Percentiles rank a stretch among this genome's conserved stretches.
Conservation (phyloP, 2,329 filamentous ascomycete species). For the Talaromyces islandicus region DNA sequence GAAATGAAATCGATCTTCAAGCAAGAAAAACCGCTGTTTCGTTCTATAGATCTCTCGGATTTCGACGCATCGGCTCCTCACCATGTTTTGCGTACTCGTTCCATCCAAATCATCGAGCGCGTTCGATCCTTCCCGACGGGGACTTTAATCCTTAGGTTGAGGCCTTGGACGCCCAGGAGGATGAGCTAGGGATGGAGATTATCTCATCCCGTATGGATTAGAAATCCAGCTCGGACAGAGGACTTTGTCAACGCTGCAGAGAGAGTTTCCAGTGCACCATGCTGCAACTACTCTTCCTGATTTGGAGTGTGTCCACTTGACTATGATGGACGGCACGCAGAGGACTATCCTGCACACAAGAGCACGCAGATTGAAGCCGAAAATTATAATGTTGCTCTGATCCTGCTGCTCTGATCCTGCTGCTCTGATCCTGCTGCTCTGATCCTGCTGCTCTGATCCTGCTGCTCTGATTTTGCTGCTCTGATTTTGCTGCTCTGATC, state of each 20-base stretch:
- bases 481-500: no score
- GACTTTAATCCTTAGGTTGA: conserved; percentile 1
- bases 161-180: neutral
- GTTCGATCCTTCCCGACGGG: conserved; percentile 9
- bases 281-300: conserved; percentile 10
- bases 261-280: conserved; percentile 9
- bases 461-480: no score
- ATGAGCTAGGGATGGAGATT: neutral
- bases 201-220: neutral
- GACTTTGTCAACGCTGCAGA: conserved; percentile 4
- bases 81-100: conserved; percentile 16
- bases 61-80: conserved; percentile 15
- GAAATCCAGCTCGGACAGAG: neutral
- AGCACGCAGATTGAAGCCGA: no score
- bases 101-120: conserved; percentile 12
- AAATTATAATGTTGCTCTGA: no score
- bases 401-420: no score
- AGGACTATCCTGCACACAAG: no score
- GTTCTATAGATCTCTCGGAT: conserved; percentile 20
- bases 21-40: conserved; percentile 1
- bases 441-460: no score
- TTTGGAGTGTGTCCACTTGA: neutral
- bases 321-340: no score
- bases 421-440: no score
- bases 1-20: conserved; percentile 5